Conservation (phyloP, 179 eudicot species). For the Beta macrorhiza region DNA sequence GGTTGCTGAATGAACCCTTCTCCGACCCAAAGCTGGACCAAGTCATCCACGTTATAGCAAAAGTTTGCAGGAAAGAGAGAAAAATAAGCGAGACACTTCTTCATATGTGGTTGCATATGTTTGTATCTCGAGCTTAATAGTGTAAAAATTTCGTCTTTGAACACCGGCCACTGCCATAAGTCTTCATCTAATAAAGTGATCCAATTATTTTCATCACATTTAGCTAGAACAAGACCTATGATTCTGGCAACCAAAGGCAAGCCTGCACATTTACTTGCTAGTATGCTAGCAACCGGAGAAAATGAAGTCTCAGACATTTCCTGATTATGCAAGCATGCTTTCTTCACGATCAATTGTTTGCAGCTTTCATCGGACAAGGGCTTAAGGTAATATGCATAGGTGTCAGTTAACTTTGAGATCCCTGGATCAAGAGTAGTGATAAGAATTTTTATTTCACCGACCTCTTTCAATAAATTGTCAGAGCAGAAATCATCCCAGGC, state of each 20-base stretch:
- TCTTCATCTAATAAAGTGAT: neutral
- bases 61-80: constrained; percentile 13
- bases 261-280: constrained; percentile 12
- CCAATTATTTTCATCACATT: neutral
- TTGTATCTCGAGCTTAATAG: neutral
- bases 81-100: neutral
- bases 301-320: too few species aligned
- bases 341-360: neutral
- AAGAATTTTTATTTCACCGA: neutral
- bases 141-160: neutral
- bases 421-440: neutral
- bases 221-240: neutral
- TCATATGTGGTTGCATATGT: neutral
- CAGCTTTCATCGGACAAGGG: constrained; percentile 4
- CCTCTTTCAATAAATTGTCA: neutral
- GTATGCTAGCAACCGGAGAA: neutral
- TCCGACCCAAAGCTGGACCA: neutral
- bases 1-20: neutral
- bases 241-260: constrained; percentile 16
- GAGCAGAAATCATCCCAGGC: neutral
- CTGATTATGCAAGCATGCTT: neutral
- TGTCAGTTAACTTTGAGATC: neutral
- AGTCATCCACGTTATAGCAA: constrained; percentile 4
- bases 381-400: neutral
- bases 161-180: neutral